Percentiles rank a stretch among this genome's conserved stretches.
Evolutionary conservation across 768 basidiomycete genomes (phyloP).

Genomic region (Clavulina sp.): DNA sequence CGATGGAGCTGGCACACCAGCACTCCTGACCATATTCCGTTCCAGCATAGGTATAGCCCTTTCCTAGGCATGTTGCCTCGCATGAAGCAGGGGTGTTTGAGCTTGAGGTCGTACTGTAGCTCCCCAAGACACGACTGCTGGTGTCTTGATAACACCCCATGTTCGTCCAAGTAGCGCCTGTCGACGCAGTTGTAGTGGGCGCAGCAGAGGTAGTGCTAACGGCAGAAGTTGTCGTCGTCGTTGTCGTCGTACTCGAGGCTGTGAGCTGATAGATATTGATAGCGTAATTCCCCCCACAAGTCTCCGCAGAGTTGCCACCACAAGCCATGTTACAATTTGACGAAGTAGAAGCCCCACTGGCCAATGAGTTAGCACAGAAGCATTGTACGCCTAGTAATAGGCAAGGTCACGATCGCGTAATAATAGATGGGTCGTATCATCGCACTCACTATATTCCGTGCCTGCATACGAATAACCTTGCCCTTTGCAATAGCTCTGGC

Average conservation of each 20-base stretch:
- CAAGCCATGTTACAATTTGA: background rate
- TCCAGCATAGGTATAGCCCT: background rate
- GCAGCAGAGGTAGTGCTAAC: too few species aligned
- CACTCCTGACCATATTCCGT: constrained; percentile 2
- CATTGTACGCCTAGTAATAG: too few species aligned
- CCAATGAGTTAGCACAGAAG: too few species aligned
- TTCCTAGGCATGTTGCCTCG: background rate
- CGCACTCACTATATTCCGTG: background rate
- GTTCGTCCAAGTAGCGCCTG: background rate
- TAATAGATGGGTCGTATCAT: background rate
- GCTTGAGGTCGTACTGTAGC: background rate
- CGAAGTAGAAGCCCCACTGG: too few species aligned
- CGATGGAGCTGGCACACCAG: background rate
- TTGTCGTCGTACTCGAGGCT: background rate
- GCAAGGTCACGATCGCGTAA: background rate
- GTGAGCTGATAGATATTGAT: background rate
- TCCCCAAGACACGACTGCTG: background rate
- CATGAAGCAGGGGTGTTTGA: background rate
- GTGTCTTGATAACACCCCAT: background rate
- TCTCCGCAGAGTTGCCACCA: background rate
- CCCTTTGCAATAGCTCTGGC: background rate
- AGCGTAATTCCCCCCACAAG: background rate
- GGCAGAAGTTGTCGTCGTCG: too few species aligned
- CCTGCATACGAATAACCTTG: background rate
- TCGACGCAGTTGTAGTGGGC: too few species aligned